Conservation (phyloP, 1,284 basidiomycete species). For the Naganishia sp. region DNA sequence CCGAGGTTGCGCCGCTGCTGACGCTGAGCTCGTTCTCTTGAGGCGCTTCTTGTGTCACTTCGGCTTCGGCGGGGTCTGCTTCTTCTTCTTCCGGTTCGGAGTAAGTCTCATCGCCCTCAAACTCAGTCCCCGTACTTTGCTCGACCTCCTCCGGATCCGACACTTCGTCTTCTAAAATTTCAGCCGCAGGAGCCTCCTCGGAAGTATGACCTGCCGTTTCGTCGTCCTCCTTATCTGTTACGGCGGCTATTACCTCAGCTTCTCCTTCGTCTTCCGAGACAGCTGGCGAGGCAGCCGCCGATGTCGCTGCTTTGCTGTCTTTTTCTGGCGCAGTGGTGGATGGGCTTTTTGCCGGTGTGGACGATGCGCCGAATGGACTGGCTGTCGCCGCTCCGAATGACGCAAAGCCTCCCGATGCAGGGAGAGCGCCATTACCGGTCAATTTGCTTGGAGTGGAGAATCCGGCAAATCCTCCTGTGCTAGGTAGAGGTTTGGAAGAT, state of each 20-base stretch:
- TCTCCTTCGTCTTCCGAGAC: background rate
- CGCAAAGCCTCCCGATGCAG: slow-evolving; percentile 28
- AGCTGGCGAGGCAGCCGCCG: background rate
- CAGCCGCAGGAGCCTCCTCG: too few species aligned
- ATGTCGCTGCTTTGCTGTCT: background rate
- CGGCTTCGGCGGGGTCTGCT: background rate
- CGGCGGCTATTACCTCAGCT: too few species aligned
- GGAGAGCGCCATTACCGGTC: slow-evolving; percentile 1
- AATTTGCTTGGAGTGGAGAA: slow-evolving; percentile 9
- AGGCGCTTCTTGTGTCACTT: background rate
- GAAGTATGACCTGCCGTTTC: too few species aligned
- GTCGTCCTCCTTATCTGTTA: too few species aligned
- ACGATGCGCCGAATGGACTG: slow-evolving; percentile 28
- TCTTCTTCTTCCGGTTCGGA: slow-evolving; percentile 9
- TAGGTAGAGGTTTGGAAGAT: slow-evolving; percentile 7
- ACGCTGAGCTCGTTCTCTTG: slow-evolving; percentile 1
- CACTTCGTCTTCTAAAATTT: background rate
- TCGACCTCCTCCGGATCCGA: background rate
- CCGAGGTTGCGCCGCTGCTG: slow-evolving; percentile 5
- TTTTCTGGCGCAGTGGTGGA: background rate
- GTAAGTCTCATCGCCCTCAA: slow-evolving; percentile 17
- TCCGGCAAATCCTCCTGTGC: slow-evolving; percentile 24
- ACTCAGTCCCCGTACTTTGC: slow-evolving; percentile 1
- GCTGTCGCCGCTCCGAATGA: slow-evolving; percentile 22
- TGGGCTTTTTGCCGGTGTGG: background rate